A percentile compares a stretch with the other conserved stretches of the same genome.
These are phyloP conservation scores for Clausena lansium DNA, from an alignment of 345 rosid genomes.

Conservation along the genomic window DNA sequence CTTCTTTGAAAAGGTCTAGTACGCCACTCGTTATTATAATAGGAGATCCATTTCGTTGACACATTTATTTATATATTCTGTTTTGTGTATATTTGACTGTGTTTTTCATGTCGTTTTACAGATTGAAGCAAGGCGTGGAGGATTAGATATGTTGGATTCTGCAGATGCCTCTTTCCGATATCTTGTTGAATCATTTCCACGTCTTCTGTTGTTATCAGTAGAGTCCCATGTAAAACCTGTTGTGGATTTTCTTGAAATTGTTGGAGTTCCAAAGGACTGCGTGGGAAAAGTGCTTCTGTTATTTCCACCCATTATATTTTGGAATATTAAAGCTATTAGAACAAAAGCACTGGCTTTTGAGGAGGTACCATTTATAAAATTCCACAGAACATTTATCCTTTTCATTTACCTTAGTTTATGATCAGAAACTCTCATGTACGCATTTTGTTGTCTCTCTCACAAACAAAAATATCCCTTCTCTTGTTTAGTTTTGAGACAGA, in stretches of 20 bases:
- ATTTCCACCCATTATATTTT: conserved; percentile 65
- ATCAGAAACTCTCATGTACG: not conserved
- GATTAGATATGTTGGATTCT: conserved; percentile 62
- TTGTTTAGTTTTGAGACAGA: not conserved
- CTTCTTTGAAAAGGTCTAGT: conserved; percentile 79
- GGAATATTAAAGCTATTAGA: conserved; percentile 37
- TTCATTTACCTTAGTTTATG: not conserved
- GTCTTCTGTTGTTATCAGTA: conserved; percentile 56
- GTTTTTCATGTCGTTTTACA: conserved; percentile 23
- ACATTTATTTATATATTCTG: not conserved
- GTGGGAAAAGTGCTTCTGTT: conserved; percentile 51
- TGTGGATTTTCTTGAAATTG: conserved; percentile 47
- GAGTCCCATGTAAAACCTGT: conserved; percentile 62
- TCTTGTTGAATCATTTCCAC: conserved; percentile 84
- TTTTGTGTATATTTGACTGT: not conserved
- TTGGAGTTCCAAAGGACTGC: conserved; percentile 45
- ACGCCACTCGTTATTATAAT: not conserved
- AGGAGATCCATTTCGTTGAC: not conserved
- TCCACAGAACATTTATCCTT: not conserved
- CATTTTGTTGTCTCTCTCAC: not conserved
- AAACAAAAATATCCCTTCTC: not conserved
- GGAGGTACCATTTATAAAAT: conserved; percentile 43
- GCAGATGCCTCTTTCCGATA: conserved; percentile 54
- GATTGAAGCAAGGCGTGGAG: conserved; percentile 97
- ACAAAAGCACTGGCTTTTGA: conserved; percentile 42